These are phyloP conservation scores for Malassezia psittaci DNA, from an alignment of 1,284 basidiomycete genomes.

Conservation along the genomic window DNA sequence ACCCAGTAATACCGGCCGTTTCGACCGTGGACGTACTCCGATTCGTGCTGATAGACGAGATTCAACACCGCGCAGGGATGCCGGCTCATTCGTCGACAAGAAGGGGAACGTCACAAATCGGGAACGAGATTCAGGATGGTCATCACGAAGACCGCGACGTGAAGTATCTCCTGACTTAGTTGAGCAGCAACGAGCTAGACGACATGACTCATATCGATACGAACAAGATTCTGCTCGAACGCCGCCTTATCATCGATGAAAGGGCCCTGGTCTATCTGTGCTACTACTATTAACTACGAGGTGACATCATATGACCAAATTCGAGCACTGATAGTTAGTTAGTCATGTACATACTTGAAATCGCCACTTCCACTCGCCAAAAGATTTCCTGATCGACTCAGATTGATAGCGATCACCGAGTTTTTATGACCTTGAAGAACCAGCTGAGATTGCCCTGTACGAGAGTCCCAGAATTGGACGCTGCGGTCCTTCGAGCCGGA, in stretches of 20 bases:
- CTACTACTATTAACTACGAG: background rate
- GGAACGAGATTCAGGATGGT: slow-evolving; percentile 15
- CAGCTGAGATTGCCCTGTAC: slow-evolving; percentile 63
- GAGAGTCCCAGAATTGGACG: slow-evolving; percentile 66
- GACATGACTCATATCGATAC: background rate
- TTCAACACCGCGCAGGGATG: background rate
- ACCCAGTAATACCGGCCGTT: background rate
- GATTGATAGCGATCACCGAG: slow-evolving; percentile 75
- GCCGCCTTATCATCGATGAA: background rate
- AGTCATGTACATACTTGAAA: slow-evolving; percentile 50
- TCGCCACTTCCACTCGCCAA: slow-evolving; percentile 80
- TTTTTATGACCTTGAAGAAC: slow-evolving; percentile 85
- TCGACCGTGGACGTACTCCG: slow-evolving; percentile 14
- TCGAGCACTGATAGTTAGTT: slow-evolving; percentile 19
- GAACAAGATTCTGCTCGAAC: background rate
- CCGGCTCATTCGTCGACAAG: slow-evolving; percentile 8
- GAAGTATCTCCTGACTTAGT: too few relatives aligned
- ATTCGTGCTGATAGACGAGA: slow-evolving; percentile 3
- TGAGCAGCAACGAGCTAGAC: too few relatives aligned
- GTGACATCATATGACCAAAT: slow-evolving; percentile 38
- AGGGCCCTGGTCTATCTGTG: too few relatives aligned
- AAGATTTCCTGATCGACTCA: slow-evolving; percentile 63
- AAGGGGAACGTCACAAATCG: slow-evolving; percentile 9
- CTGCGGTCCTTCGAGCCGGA: slow-evolving; percentile 82
- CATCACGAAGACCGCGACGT: too few relatives aligned